Evolutionary conservation across 2,329 filamentous ascomycete species (phyloP), one percentile per base, ranked within the genome.

Genomic region (Cercospora berteroae): DNA sequence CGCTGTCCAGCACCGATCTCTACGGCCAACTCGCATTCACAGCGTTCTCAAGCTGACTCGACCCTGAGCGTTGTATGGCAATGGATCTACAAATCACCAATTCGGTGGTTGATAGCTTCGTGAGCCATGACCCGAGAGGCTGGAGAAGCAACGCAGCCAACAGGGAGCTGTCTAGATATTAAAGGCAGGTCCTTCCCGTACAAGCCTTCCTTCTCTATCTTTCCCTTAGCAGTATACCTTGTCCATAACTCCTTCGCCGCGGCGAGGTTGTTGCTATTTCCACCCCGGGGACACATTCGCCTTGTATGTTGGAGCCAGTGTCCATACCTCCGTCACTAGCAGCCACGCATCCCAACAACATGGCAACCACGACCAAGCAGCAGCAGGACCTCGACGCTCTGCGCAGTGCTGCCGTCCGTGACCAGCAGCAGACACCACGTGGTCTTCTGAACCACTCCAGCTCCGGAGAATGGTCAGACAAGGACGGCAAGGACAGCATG

Each of bases 271-370:
- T 65, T 60, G 4, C 33, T 20, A 16, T 23, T 56, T 20, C 18
- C 44, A 44, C n/a, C 27, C 31, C 23, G 2, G 50, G 18, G 31
- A 57, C 29, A 50, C 27, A 36, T 42, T 23, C 10, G 48, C 52
- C 33, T 64, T 64, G 48, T 55, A 67, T 67, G 65, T 61, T 67
- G 65, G 65, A 67, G 64, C 65, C 65, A 57, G 61, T 67, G 18
- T 33, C 56, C 33, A 67, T 67, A 27, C 65, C 65, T 52, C 62
- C 61, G 48, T 39, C 55, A 12, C 36, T 44, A 44, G 25, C 56
- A 48, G 62, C 23, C 39, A 61, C 56, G 12, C 57, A 29, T 8
- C 60, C 18, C 29, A 56, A 56, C 61, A 56, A 56, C 42, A 67
- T 64, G 65, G 56, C 61, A 23, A 36, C 61, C 27, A 29, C 65